Conservation (phyloP, 169 alveolate genomes). For the Cardiosporidium cionae region DNA sequence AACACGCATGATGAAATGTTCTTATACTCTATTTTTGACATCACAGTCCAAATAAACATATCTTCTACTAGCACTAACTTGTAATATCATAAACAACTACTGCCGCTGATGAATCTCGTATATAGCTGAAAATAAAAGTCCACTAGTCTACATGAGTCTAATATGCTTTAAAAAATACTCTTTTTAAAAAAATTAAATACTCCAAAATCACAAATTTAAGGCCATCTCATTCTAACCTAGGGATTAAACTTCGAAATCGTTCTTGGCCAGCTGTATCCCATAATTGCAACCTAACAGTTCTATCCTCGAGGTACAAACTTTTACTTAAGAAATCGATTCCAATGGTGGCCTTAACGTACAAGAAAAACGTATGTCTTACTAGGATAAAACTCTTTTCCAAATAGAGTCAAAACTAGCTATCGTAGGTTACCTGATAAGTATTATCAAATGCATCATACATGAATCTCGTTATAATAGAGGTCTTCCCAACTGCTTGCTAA, state of each 20-base stretch:
- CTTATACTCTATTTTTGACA: too few relatives aligned
- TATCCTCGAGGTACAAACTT: slow-evolving; percentile 85
- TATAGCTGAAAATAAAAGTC: slow-evolving; percentile 51
- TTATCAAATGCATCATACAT: slow-evolving; percentile 93
- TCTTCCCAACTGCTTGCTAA: slow-evolving; percentile 93
- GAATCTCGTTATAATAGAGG: slow-evolving; percentile 93
- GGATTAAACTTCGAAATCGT: slow-evolving; percentile 88
- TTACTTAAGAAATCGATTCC: slow-evolving; percentile 95
- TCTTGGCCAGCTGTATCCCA: slow-evolving; percentile 99
- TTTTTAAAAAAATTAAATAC: too few relatives aligned
- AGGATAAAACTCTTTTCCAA: too few relatives aligned
- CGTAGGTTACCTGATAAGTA: slow-evolving; percentile 71
- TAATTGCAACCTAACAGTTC: slow-evolving; percentile 88
- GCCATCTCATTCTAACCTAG: too few relatives aligned
- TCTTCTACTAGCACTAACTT: too few relatives aligned
- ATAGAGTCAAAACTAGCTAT: not conserved
- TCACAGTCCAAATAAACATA: too few relatives aligned
- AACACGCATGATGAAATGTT: too few relatives aligned
- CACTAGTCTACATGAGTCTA: too few relatives aligned
- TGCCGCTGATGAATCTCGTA: slow-evolving; percentile 93
- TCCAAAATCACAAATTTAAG: too few relatives aligned
- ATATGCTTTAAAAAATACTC: too few relatives aligned
- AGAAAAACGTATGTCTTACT: too few relatives aligned
- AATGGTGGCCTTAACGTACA: slow-evolving; percentile 63
- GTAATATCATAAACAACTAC: slow-evolving; percentile 91